A percentile compares a stretch with the other conserved stretches of the same genome.
Conservation (phyloP, 257 asterid genomes). For the Solanum infundibuliforme region DNA sequence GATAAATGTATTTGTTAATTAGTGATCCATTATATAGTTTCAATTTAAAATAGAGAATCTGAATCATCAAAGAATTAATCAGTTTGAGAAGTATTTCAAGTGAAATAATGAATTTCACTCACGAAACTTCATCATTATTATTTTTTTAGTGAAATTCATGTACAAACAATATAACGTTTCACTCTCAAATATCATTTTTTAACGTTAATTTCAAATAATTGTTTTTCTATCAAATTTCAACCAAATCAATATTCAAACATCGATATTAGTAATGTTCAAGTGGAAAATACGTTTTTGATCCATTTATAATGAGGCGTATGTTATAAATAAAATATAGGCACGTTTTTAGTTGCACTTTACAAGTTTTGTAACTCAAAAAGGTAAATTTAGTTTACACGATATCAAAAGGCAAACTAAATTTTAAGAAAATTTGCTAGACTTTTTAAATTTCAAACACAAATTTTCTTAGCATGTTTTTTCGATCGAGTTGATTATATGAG, state of each 20-base stretch:
- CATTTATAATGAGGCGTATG: no score
- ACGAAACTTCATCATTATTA: no score
- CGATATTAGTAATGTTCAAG: neutral
- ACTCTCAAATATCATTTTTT: neutral
- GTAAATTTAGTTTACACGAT: no score
- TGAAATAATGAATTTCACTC: neutral
- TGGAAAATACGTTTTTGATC: neutral
- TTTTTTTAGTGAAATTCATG: neutral
- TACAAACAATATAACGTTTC: neutral
- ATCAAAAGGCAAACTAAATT: no score
- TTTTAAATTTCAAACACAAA: no score
- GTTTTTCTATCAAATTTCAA: neutral
- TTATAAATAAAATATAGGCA: no score
- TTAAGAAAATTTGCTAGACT: no score
- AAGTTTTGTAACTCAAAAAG: no score
- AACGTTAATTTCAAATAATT: neutral
- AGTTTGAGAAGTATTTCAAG: neutral
- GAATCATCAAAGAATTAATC: neutral
- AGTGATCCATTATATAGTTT: neutral
- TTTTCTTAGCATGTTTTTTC: neutral
- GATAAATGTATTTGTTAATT: neutral
- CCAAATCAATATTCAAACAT: neutral
- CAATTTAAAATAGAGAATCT: neutral
- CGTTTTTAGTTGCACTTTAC: no score
- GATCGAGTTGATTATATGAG: neutral